Evolutionary conservation across 306 rosid species (phyloP), one percentile per base, ranked within the genome.

Genomic region (Medicago arabica): DNA sequence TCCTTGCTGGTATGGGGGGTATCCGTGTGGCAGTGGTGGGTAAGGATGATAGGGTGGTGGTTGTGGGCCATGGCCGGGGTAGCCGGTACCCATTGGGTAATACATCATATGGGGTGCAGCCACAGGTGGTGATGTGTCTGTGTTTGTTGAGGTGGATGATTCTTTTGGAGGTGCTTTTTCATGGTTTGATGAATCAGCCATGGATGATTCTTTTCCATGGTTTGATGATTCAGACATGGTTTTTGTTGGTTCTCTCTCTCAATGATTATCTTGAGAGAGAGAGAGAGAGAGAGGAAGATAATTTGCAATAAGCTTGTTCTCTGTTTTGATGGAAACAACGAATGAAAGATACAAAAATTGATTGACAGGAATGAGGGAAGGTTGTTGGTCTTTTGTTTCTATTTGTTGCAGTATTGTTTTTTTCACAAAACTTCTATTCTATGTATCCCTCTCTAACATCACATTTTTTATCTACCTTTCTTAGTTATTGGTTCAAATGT

Each of bases 71-170:
- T 43, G 61, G 1, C 65, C 34, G 0, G 76, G 68, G 80, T 68
- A 74, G 2, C 71, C 78, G 21, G 43, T 18, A 3, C 62, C 36
- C 3, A 39, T 49, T 1, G 50, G 75, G 62, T 75, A 75, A 49
- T 36, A 62, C 83, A 79, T 74, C 80, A 11, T 67, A 7, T 38
- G 57, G 4, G 82, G 81, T 1, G 72, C 68, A 2, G 77, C 72
- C 77, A 34, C 51, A 0, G 72, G 19, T 5, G 72, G 25, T 1
- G 60, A 7, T 11, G 59, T 14, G 44, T 38, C 66, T 6, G 8
- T 11, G 6, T 59, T 18, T 61, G 66, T 15, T 23, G 67, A 25
- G 39, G 17, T 0, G 47, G 53, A 51, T 34, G 83, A 54, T 18
- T 71, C 25, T 25, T 25, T 79, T n/a, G 9, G 4, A 4, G 34